These are phyloP conservation scores for Mercurialis annua DNA, from an alignment of 345 rosid species.

Conservation along the genomic window DNA sequence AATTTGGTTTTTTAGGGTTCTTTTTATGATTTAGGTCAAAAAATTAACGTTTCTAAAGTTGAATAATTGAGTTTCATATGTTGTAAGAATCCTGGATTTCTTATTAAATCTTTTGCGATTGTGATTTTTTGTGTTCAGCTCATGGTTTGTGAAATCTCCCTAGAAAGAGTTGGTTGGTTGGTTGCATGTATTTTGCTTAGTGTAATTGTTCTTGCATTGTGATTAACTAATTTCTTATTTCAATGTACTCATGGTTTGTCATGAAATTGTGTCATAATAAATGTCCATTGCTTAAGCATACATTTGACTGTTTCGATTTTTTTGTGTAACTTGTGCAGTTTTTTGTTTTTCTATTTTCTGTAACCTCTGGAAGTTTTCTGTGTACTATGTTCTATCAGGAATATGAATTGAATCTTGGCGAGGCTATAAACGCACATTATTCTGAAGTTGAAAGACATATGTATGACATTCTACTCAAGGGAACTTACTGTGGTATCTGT, in stretches of 20 bases:
- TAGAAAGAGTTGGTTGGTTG: too few relatives aligned
- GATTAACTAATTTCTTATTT: too few relatives aligned
- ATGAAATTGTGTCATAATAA: too few relatives aligned
- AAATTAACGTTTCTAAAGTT: too few relatives aligned
- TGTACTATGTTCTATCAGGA: conserved; percentile 46
- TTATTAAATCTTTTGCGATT: neutral
- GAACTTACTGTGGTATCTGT: neutral
- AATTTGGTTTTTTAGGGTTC: neutral
- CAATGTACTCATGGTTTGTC: neutral
- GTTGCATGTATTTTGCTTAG: conserved; percentile 1
- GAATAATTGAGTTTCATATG: neutral
- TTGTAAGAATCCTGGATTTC: neutral
- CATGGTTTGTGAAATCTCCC: neutral
- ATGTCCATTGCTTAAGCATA: neutral
- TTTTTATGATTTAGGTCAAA: neutral
- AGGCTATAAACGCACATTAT: conserved; percentile 71
- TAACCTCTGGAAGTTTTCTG: neutral
- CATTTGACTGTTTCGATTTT: neutral
- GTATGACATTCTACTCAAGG: conserved; percentile 31
- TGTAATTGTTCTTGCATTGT: neutral
- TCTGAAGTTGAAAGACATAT: conserved; percentile 45
- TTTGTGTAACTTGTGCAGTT: neutral
- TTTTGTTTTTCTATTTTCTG: conserved; percentile 6
- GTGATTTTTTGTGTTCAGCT: neutral
- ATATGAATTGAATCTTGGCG: conserved; percentile 59